Base-by-base conservation (phyloP, 805 yeast species). In the Starmera quercuum region DNA sequence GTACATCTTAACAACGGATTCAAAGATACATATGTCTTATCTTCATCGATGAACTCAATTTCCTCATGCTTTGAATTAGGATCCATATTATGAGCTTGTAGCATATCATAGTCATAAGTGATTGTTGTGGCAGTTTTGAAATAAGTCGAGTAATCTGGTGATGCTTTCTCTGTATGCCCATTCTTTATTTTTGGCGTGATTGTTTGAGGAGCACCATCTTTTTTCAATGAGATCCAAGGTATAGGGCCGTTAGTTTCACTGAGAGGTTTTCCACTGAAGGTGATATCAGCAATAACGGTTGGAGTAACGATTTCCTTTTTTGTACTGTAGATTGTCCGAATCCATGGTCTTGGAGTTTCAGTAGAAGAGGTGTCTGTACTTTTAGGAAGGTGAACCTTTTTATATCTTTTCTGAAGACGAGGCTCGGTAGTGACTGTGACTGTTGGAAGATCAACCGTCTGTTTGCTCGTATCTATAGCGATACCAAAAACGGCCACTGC, bases 1-100 rank as follows among this genome's bases (percentile, higher is more conserved):
- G 87, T 83, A 60, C 96, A 86, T 59, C 95, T 70, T 49, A 84
- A 70, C 31, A 86, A 55, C 0, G 96, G 96, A 50, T 79, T 83
- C 53, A 86, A 63, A 14, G 69, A 60, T 19, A 75, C 78, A 48
- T 83, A 80, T 0, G 83, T 75, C n/a, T 68, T 67, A 54, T 83
- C 94, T 56, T 85, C 95, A 5, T 73, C 78, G 16, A 71, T 51
- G 46, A 53, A 68, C 15, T 57, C 49, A 28, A 72, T 75, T 44
- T 85, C 85, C 36, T 64, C 70, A 46, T 68, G 72, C 1, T 61
- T 49, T 19, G 77, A 81, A 42, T 66, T 78, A 2, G 74, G 77
- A 16, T 63, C 73, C 79, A 83, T 69, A 50, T 82, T 81, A 42
- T 81, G 85, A 2, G 87, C 90, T 47, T 78, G 68, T 50, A 82